Base-by-base conservation (phyloP, 495 filamentous ascomycete species). In the Aspergillus biplanus region DNA sequence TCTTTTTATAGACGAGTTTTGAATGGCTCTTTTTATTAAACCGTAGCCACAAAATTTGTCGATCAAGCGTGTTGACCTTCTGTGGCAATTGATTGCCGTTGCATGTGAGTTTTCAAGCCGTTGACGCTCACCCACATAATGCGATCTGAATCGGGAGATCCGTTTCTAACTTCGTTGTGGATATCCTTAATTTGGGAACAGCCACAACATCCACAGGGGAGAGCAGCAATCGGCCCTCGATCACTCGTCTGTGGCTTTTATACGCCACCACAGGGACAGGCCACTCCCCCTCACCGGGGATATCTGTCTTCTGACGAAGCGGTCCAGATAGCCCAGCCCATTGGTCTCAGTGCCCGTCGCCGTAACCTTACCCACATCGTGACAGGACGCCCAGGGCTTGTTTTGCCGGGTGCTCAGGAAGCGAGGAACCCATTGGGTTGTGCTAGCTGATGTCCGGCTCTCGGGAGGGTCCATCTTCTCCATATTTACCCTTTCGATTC, bases 301-400 rank as follows among this genome's bases (percentile, higher is more conserved):
- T 12, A 16, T 37, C 33, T 44, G 39, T 11, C 58, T 61, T 31
- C 34, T 60, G 21, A 53, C 9, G 42, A 60, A 49, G 7, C 35
- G 21, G 16, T 39, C 13, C 46, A 59, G 21, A 46, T 59, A 18
- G 16, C 52, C 52, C 50, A 52, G 50, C 49, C 50, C 37, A 48
- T 35, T 62, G 42, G 59, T 35, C 53, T 62, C 59, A 62, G 37
- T 62, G 52, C 53, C 59, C 49, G 50, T 39, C 6, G 50, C 52
- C 34, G 52, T 54, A 56, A 52, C 59, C 52, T 62, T 62, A 56
- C 42, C 59, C 59, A 62, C 59, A 27, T 27, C 21, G 21, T 2
- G 21, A 27, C 21, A 42, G 59, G 31, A 27, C n/a, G 39, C 32
- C 39, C 50, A 62, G 59, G 52, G 59, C 59, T 62, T 56, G 39